These are phyloP conservation scores for Gaeumannomyces tritici DNA, from an alignment of 2,329 filamentous ascomycete genomes.

Conservation along the genomic window DNA sequence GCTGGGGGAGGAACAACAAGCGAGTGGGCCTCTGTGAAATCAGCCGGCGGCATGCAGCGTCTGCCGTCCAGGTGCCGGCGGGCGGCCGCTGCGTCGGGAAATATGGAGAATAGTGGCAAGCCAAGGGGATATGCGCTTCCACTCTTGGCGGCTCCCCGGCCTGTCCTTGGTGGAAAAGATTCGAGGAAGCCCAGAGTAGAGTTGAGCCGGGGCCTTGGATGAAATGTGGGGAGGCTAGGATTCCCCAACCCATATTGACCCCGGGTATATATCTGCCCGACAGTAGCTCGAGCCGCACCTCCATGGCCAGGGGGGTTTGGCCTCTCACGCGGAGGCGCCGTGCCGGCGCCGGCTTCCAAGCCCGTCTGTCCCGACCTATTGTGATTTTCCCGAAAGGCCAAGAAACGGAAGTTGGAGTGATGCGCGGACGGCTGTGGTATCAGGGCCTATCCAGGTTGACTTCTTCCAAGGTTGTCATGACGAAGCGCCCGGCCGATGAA, in stretches of 20 bases:
- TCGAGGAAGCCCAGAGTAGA: not conserved
- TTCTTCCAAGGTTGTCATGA: not conserved
- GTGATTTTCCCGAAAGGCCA: not conserved
- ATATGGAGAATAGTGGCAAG: not conserved
- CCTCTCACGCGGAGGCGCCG: not conserved
- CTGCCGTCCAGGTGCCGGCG: too few relatives aligned
- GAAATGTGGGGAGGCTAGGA: not conserved
- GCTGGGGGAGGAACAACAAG: too few relatives aligned
- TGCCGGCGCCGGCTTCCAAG: too few relatives aligned
- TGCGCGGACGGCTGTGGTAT: not conserved
- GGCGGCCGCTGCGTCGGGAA: not conserved
- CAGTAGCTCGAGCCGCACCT: not conserved
- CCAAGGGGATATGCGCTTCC: not conserved
- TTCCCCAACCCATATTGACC: not conserved
- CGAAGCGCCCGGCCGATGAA: too few relatives aligned
- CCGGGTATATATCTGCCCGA: not conserved
- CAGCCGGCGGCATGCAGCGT: too few relatives aligned
- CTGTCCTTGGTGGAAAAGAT: not conserved
- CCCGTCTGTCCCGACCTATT: not conserved
- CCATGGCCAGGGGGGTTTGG: not conserved
- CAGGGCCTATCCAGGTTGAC: not conserved
- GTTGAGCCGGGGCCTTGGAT: not conserved
- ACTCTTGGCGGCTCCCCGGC: not conserved
- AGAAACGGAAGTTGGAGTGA: not conserved
- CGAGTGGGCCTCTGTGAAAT: too few relatives aligned